Evolutionary conservation across 306 rosid genomes (phyloP).

Genomic region (Glycine soja): DNA sequence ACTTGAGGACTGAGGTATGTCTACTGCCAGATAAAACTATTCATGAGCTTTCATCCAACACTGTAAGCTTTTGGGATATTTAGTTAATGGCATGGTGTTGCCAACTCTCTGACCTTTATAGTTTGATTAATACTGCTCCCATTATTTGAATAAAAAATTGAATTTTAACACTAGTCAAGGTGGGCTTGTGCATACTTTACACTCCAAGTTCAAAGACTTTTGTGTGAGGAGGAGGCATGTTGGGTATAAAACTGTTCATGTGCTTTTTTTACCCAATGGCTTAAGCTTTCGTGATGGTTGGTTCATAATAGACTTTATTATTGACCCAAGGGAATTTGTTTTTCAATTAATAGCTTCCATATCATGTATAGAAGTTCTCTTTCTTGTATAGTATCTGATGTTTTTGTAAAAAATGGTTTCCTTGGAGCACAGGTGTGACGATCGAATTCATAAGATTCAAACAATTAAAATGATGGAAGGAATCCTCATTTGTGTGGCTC

Average conservation of each 20-base stretch:
- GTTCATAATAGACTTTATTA: conserved; percentile 17
- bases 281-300: conserved; percentile 1
- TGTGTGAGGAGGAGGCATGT: neutral
- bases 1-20: neutral
- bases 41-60: too few relatives aligned
- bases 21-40: neutral
- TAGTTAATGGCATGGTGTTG: neutral
- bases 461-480: conserved; percentile 99
- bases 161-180: neutral
- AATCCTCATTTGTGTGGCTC: conserved; percentile 93
- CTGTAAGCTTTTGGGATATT: neutral
- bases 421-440: conserved; percentile 81
- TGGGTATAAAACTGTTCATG: too few relatives aligned
- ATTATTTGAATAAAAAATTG: neutral
- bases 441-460: conserved; percentile 96
- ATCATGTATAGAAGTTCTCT: too few relatives aligned
- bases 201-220: neutral
- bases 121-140: neutral
- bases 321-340: conserved; percentile 22
- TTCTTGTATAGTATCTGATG: neutral
- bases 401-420: conserved; percentile 35
- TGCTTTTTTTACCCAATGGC: neutral
- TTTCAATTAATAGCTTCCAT: conserved; percentile 30
- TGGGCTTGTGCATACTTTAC: conserved; percentile 1
- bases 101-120: neutral